Evolutionary conservation across 495 filamentous ascomycete species (phyloP), one percentile per base, ranked within the genome.

Genomic region (Ascodesmis nigricans): DNA sequence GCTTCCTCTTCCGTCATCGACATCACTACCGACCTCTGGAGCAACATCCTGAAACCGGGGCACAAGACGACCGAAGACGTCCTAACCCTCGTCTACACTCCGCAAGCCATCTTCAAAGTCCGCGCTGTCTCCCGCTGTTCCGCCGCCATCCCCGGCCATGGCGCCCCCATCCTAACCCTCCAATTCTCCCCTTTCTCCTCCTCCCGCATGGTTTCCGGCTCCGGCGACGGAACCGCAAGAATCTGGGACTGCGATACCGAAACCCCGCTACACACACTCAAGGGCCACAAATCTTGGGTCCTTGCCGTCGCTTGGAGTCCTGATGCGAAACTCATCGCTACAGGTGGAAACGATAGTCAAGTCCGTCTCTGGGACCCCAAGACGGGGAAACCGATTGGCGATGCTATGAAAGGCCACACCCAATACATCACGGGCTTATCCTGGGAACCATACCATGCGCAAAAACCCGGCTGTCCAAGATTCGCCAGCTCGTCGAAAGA

Each of bases 211-310:
- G 80, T 82, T 0, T 87, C 76, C 4, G 90, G 83, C 0, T 80
- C 75, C 41, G 90, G 90, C 22, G 90, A 99, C 45, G 70, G 71
- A 21, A 95, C 90, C 4, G 90, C 87, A 4, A 62, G 90, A 29
- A 69, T 99, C 58, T 93, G 79, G 76, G 87, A 99, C 45, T 90
- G 80, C 34, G 78, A 95, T 47, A 93, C 79, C 0, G 83, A 83
- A 28, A 95, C 84, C 0, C 82, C 90, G 0, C 58, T 80, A 35
- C 66, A 76, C 51, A 93, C 83, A 1, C 55, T 99, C 15, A 91
- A 90, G 52, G 87, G 87, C 8, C 90, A 95, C 53, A 78, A 76
- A 9, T 75, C 75, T 40, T 95, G 83, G 84, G 83, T 99, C 5
- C 58, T 99, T 42, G 77, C 71, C 1, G 75, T 91, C 9, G 67